Conservation (phyloP, 2,329 filamentous ascomycete genomes). For the Blastomyces gilchristii region DNA sequence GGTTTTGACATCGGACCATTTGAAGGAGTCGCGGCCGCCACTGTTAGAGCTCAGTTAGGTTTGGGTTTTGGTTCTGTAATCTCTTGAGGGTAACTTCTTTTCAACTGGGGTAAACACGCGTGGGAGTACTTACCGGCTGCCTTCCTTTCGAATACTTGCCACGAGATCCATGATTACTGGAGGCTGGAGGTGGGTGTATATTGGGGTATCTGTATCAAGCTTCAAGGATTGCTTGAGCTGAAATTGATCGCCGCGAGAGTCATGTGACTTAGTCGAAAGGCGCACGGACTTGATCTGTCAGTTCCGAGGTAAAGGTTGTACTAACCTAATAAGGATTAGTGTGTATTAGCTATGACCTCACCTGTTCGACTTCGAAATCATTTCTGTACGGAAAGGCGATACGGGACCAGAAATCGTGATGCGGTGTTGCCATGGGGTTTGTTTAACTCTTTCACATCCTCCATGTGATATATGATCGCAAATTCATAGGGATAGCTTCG, state of each 20-base stretch:
- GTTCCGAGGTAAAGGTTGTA: no score
- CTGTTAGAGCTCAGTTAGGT: slow-evolving; percentile 32
- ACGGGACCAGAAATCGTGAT: neutral
- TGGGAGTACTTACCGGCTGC: slow-evolving; percentile 48
- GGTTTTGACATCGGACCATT: slow-evolving; percentile 85
- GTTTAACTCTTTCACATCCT: neutral
- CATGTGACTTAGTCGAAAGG: neutral
- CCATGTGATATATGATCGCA: neutral
- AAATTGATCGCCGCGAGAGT: neutral
- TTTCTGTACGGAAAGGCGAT: neutral
- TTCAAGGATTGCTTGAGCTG: no score
- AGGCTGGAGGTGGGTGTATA: neutral
- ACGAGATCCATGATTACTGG: slow-evolving; percentile 70
- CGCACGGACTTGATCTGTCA: neutral
- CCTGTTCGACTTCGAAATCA: neutral
- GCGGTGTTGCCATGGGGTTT: neutral
- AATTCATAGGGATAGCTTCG: neutral
- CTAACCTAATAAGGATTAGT: neutral
- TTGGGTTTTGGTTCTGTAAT: neutral
- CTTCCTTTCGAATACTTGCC: slow-evolving; percentile 84
- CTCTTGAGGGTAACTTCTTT: neutral
- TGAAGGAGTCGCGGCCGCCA: slow-evolving; percentile 84
- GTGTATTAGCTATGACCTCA: neutral
- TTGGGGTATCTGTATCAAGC: neutral
- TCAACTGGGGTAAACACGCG: neutral